Evolutionary conservation across 164 flowering plant genomes (phyloP).

Genomic region (Vitis riparia): DNA sequence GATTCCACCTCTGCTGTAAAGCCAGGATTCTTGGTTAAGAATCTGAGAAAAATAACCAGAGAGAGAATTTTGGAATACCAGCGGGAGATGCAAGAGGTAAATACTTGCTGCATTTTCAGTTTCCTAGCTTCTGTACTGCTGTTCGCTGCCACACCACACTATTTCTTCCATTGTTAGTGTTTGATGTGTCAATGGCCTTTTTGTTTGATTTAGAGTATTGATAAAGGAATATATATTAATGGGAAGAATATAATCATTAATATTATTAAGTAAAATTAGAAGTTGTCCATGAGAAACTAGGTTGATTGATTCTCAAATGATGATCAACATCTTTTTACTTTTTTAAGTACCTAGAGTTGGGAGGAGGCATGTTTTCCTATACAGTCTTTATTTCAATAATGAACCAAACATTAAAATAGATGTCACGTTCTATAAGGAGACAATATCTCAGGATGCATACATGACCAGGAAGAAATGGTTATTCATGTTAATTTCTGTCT

Average conservation of each 20-base stretch:
- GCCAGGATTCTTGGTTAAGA: slow-evolving; percentile 62
- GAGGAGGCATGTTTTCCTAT: too few relatives aligned
- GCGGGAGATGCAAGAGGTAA: slow-evolving; percentile 66
- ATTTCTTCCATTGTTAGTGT: neutral
- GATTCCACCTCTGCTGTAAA: slow-evolving; percentile 61
- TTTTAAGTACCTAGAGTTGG: neutral
- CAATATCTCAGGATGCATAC: too few relatives aligned
- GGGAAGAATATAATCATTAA: too few relatives aligned
- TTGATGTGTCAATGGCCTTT: neutral
- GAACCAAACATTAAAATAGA: too few relatives aligned
- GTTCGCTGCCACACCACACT: neutral
- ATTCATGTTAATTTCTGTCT: too few relatives aligned
- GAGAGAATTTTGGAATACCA: slow-evolving; percentile 70
- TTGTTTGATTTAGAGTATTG: too few relatives aligned
- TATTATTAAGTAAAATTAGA: too few relatives aligned
- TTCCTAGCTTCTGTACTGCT: neutral
- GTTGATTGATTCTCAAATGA: neutral
- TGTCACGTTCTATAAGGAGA: too few relatives aligned
- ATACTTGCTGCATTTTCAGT: neutral
- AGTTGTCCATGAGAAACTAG: too few relatives aligned
- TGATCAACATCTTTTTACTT: neutral
- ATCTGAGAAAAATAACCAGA: slow-evolving; percentile 50
- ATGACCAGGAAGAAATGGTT: too few relatives aligned
- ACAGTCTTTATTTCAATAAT: too few relatives aligned
- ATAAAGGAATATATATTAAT: too few relatives aligned